Base-by-base conservation (phyloP, 208 protist species). In the Leishmania tropica region DNA sequence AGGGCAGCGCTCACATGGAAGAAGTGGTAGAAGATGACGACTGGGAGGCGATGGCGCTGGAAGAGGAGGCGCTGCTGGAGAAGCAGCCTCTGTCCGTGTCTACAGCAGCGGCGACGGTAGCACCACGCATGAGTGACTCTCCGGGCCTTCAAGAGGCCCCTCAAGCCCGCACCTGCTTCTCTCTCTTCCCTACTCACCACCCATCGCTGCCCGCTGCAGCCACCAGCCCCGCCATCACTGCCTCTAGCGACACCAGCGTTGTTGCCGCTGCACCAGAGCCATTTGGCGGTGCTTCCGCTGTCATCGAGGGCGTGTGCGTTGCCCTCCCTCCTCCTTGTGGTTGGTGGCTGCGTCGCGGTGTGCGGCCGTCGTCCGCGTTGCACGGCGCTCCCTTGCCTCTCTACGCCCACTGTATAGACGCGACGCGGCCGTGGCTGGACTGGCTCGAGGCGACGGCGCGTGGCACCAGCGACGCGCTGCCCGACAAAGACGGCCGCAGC, bases 371-470 rank as follows among this genome's bases (percentile, higher is more conserved):
- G 2, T 40, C 47, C 45, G 11, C 35, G 19, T 10, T 53, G 13
- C 53, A 53, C 28, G 45, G 68, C 40, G 40, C 56, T 37, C 48
- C 17, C 1, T 24, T 85, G 47, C 81, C 81, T 21, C 77, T 85
- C 35, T 85, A 79, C 62, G 81, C 56, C 6, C 81, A 85, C 64
- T 76, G 60, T 40, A 56, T 85, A 37, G 77, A 79, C 37, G 81
- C 77, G n/a, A 85, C 81, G 28, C 58, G 56, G 62, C 81, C 81
- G 62, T 85, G 81, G 81, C 76, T 85, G 56, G 77, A 78, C 13
- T 85, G 81, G 81, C 37, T 85, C 11, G 65, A 81, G 64, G 67
- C 21, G 31, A 42, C 67, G 21, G 51, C 67, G 28, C 17, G 37
- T 35, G 10, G 31, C 7, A 21, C 45, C 65, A n/a, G 65, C 65